A percentile compares a stretch with the other conserved stretches of the same genome.
These are phyloP conservation scores for Chytriomyces sp. DNA, from an alignment of 192 early-diverging fungal genomes.

Conservation along the genomic window DNA sequence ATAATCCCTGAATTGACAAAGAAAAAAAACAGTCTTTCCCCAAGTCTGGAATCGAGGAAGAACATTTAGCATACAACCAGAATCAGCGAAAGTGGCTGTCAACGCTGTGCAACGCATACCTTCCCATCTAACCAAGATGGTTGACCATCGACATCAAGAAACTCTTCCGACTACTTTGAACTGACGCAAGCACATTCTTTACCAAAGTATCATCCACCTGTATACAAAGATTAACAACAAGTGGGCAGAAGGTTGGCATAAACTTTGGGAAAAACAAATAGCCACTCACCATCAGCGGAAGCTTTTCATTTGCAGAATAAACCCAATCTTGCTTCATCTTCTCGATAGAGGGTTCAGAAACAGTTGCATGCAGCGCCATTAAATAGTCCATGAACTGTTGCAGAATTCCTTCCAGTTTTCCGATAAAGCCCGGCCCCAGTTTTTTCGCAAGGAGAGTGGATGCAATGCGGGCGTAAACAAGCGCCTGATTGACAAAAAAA, in stretches of 20 bases:
- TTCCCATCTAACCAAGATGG: background rate
- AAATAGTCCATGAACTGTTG: background rate
- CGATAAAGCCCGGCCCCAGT: background rate
- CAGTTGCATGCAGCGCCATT: background rate
- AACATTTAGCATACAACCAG: too few species aligned
- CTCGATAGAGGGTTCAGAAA: background rate
- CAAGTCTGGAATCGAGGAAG: background rate
- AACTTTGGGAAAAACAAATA: background rate
- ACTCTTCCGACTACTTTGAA: background rate
- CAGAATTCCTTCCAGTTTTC: background rate
- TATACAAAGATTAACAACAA: background rate
- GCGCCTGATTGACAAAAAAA: background rate
- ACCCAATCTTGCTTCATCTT: background rate
- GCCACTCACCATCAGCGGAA: too few species aligned
- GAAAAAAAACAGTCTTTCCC: background rate
- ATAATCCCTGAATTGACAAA: background rate
- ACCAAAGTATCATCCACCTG: background rate
- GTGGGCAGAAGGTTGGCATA: background rate
- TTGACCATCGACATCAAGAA: slow-evolving; percentile 1
- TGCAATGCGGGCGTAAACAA: background rate
- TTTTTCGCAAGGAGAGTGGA: background rate
- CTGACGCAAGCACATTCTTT: slow-evolving; percentile 4
- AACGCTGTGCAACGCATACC: background rate
- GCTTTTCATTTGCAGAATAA: background rate
- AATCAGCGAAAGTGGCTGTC: too few species aligned